Base-by-base conservation (phyloP, 2,329 filamentous ascomycete genomes). In the Thelonectria rubi region DNA sequence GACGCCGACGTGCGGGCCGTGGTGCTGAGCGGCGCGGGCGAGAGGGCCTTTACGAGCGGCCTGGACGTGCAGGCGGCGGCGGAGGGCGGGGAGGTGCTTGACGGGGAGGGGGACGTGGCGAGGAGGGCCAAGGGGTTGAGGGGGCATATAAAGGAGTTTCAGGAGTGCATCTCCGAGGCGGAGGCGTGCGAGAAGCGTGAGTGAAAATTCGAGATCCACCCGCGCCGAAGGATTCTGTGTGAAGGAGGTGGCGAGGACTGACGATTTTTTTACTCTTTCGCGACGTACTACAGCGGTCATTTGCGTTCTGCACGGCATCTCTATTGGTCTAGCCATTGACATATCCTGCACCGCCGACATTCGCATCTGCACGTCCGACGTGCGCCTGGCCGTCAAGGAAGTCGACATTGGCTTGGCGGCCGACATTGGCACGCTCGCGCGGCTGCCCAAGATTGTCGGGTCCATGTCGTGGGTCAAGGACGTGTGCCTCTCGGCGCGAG, bases 101-200 rank as follows among this genome's bases (percentile, higher is more conserved):
- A 30, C 5, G 30, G 46, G 3, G 70, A 59, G 8, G 53, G 61
- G 11, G 93, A 96, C 73, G 75, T 81, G 0, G 90, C 90, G 2
- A 85, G 92, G 65, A 86, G 80, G 66, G 89, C 91, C 0, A 82
- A 83, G 37, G 71, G 72, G 4, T 71, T 94, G 51, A 85, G 91
- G 50, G 84, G 88, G 32, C 85, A 92, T 74, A 89, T 98, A 60
- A 77, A 84, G 63, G 88, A 92, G 65, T 96, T 97, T 76, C 95
- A 99, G 77, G 84, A 85, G 53, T 91, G 88, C 71, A 88, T 99
- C 64, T 84, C 83, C 1, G 84, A 88, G 14, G 80, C 97, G 55
- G 94, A 97, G 76, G 88, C 85, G 69, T 98, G 94, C 78, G 91
- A 95, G 79, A 98, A 98, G 79, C 93, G 88, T 90, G 77, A 69